Percentiles rank a stretch among this genome's conserved stretches.
These are phyloP conservation scores for Fagopyrum homotropicum DNA, from an alignment of 148 eudicot genomes.

Conservation along the genomic window DNA sequence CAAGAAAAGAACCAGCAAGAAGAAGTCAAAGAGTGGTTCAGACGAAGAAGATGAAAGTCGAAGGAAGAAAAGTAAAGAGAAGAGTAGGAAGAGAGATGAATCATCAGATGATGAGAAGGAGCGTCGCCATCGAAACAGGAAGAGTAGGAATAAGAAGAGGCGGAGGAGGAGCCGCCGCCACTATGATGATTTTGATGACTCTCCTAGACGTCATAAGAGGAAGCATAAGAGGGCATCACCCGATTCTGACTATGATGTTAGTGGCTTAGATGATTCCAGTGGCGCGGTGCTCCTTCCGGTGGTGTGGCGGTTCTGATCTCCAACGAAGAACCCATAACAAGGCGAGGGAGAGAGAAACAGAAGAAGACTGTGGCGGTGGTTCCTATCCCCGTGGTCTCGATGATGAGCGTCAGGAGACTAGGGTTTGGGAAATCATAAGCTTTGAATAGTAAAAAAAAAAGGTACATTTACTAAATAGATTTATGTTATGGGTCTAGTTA, in stretches of 20 bases:
- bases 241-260: conserved; percentile 54
- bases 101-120: conserved; percentile 15
- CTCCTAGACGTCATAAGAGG: conserved; percentile 38
- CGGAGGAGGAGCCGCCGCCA: conserved; percentile 67
- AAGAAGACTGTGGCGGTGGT: too few relatives aligned
- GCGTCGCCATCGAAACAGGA: conserved; percentile 15
- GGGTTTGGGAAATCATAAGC: too few relatives aligned
- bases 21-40: conserved; percentile 34
- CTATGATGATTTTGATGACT: conserved; percentile 47
- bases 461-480: too few relatives aligned
- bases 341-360: too few relatives aligned
- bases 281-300: too few relatives aligned
- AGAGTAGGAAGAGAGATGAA: conserved; percentile 14
- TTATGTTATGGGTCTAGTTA: too few relatives aligned
- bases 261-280: conserved; percentile 52
- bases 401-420: too few relatives aligned
- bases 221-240: conserved; percentile 59
- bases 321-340: too few relatives aligned
- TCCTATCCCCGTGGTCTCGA: too few relatives aligned
- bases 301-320: too few relatives aligned
- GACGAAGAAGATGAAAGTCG: conserved; percentile 35
- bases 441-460: too few relatives aligned
- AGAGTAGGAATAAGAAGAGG: conserved; percentile 30
- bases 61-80: conserved; percentile 35
- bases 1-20: conserved; percentile 48